These are phyloP conservation scores for Microascus cirrosus DNA, from an alignment of 2,329 filamentous ascomycete species.

Conservation along the genomic window DNA sequence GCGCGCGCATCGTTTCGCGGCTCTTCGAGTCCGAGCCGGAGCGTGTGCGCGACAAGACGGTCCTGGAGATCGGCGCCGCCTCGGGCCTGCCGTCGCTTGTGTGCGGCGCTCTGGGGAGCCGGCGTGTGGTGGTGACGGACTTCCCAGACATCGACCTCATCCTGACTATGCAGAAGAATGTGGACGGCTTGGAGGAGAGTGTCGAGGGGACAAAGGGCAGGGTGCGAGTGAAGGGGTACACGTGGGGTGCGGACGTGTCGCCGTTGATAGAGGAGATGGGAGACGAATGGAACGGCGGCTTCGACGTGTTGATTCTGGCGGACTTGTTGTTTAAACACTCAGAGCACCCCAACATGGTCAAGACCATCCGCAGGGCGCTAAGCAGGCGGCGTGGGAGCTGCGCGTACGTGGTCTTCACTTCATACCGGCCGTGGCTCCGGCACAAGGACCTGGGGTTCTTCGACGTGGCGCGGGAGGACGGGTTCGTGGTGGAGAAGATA, in stretches of 20 bases:
- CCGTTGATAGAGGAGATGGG: constrained; percentile 46
- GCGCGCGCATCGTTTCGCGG: constrained; percentile 62
- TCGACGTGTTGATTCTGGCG: constrained; percentile 76
- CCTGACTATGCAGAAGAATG: constrained; percentile 66
- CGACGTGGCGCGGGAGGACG: constrained; percentile 53
- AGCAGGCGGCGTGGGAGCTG: constrained; percentile 40
- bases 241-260: constrained; percentile 64
- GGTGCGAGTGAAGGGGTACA: constrained; percentile 58
- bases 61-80: constrained; percentile 83
- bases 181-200: constrained; percentile 40
- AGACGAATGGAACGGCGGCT: constrained; percentile 27
- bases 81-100: constrained; percentile 76
- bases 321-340: constrained; percentile 87
- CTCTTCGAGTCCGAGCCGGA: constrained; percentile 63
- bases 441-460: constrained; percentile 83
- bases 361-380: constrained; percentile 59
- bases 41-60: constrained; percentile 54
- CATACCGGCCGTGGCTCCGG: constrained; percentile 82
- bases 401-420: constrained; percentile 87
- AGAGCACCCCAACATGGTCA: constrained; percentile 69
- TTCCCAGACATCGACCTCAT: constrained; percentile 82
- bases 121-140: constrained; percentile 68
- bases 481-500: constrained; percentile 69
- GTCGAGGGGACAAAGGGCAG: constrained; percentile 17
- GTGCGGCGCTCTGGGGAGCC: constrained; percentile 61